A percentile compares a stretch with the other conserved stretches of the same genome.
phyloP scores from a whole-genome alignment of 2,329 filamentous ascomycete genomes.

The Helminthosporium solani region DNA sequence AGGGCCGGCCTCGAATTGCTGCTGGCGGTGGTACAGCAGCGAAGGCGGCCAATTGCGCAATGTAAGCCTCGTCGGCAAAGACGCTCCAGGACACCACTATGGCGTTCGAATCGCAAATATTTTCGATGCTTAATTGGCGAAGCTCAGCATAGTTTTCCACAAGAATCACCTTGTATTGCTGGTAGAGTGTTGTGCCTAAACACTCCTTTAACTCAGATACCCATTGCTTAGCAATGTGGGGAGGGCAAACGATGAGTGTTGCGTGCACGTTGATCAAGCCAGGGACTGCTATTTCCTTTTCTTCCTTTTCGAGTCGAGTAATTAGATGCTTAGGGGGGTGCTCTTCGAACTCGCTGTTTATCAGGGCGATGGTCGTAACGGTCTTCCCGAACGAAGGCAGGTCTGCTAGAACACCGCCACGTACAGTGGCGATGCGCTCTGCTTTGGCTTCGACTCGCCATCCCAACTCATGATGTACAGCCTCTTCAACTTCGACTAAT shows the following conservation, averaged over 20 bases:
- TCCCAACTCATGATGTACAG: constrained; percentile 49
- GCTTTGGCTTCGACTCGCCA: constrained; percentile 61
- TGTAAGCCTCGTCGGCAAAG: constrained; percentile 51
- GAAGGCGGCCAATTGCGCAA: constrained; percentile 52
- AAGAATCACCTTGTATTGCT: constrained; percentile 46
- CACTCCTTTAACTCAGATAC: constrained; percentile 55
- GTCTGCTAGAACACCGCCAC: constrained; percentile 64
- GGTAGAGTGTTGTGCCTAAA: constrained; percentile 36
- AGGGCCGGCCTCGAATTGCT: constrained; percentile 48
- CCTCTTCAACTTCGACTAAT: constrained; percentile 58
- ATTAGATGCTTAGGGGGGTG: constrained; percentile 8
- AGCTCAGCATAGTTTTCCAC: constrained; percentile 47
- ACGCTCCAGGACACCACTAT: constrained; percentile 57
- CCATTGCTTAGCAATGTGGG: constrained; percentile 61
- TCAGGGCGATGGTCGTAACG: constrained; percentile 58
- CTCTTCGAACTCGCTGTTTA: constrained; percentile 48
- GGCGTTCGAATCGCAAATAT: constrained; percentile 54
- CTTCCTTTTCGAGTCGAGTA: constrained; percentile 3
- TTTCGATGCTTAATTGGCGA: constrained; percentile 43
- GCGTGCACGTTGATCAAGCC: constrained; percentile 51
- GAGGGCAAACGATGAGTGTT: constrained; percentile 61
- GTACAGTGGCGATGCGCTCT: constrained; percentile 44
- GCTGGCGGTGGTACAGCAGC: constrained; percentile 47
- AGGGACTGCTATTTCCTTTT: too few species aligned
- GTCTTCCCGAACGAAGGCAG: constrained; percentile 69